Base-by-base conservation (phyloP, 192 early-diverging fungal genomes). In the Podila epigama region DNA sequence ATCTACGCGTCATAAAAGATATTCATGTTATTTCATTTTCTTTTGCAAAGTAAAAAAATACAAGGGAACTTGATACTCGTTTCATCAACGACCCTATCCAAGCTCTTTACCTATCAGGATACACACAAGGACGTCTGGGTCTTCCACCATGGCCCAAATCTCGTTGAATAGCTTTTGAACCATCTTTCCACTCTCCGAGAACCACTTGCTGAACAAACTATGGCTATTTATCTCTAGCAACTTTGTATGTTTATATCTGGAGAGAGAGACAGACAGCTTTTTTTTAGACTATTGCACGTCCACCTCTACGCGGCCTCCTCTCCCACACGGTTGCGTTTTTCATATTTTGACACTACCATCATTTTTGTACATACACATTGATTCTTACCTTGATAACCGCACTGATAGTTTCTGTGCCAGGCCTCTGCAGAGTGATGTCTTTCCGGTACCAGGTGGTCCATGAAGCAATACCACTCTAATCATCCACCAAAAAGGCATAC, bases 121-220 rank as follows among this genome's bases (percentile, higher is more conserved):
- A 56, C 81, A 84, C 11, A 93, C 85, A 72, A 92, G 90, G 1
- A 72, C 65, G 50, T 86, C 82, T 1, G 83, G 81, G 59, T 86
- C 83, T 4, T 90, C 86, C 5, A 85, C 69, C 51, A 89, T 63
- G 13, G 82, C 80, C 66, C 84, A 81, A 20, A 93, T 82, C 42
- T 81, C 71, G 27, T 71, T 48, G 81, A 90, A 93, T 81, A 90
- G 72, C 55, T 85, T 81, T 58, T 85, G 75, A 16, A 92, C 89
- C 56, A 91, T 71, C 63, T 93, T 93, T 13, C 88, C 90, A 27
- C 79, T 83, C 69, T 93, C 92, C 10, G 89, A 87, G 68, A 89
- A 93, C 82, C 87, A 93, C 67, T 93, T 93, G 54, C 88, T 90
- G 60, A 93, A 92, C 25, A 93, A 52, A 34, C 85, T 87, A 69